Conservation (phyloP, 2,329 filamentous ascomycete species). For the Escovopsis weberi region DNA sequence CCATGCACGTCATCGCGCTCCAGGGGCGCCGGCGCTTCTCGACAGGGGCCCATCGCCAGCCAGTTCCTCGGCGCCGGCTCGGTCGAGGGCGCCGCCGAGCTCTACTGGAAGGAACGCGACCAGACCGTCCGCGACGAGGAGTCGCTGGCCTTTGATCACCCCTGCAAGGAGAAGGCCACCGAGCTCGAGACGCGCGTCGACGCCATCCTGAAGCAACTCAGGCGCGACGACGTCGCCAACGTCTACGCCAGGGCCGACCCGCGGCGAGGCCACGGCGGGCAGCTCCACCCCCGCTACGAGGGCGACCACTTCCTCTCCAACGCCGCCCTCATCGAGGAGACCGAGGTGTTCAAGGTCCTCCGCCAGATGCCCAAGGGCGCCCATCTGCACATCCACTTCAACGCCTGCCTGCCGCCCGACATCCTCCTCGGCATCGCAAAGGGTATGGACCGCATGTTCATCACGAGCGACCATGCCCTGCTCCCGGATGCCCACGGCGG, state of each 20-base stretch:
- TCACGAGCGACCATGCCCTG: constrained; percentile 43
- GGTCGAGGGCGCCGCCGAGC: constrained; percentile 4
- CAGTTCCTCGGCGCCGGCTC: neutral
- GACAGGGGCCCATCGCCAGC: neutral
- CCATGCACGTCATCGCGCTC: too few relatives aligned
- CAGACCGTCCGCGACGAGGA: constrained; percentile 19
- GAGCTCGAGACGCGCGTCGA: constrained; percentile 23
- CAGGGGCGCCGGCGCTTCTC: too few relatives aligned
- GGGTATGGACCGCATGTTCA: constrained; percentile 51
- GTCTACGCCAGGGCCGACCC: constrained; percentile 21
- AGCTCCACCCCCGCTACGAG: constrained; percentile 29
- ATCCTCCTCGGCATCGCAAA: constrained; percentile 42
- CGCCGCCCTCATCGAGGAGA: constrained; percentile 36
- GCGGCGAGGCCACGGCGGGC: constrained; percentile 25
- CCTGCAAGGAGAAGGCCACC: constrained; percentile 18
- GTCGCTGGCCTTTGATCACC: constrained; percentile 26
- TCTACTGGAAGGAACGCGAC: constrained; percentile 19
- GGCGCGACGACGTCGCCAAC: constrained; percentile 18
- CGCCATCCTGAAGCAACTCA: constrained; percentile 24
- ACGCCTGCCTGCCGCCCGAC: constrained; percentile 50
- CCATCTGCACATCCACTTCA: constrained; percentile 65
- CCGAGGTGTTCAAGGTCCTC: constrained; percentile 42
- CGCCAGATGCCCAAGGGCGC: constrained; percentile 53
- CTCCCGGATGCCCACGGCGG: constrained; percentile 16
- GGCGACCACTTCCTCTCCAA: constrained; percentile 47